A percentile compares a stretch with the other conserved stretches of the same genome.
Conservation (phyloP, 305 asterid species). For the Salvia sclarea region DNA sequence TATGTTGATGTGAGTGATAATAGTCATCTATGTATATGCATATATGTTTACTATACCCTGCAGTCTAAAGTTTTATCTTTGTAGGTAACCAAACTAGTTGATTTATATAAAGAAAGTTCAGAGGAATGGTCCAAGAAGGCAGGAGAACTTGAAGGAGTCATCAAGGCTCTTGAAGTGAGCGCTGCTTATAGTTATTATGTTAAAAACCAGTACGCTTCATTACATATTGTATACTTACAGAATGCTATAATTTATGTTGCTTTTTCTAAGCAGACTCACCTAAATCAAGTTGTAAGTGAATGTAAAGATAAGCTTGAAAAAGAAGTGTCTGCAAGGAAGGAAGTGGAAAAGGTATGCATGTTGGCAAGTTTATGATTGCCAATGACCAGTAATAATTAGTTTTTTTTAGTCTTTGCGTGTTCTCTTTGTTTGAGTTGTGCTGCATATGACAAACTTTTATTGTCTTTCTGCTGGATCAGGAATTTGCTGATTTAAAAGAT, state of each 20-base stretch:
- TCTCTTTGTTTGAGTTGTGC: neutral
- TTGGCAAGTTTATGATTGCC: constrained; percentile 11
- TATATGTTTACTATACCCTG: neutral
- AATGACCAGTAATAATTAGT: no score
- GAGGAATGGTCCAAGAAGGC: constrained; percentile 98
- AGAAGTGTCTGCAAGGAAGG: constrained; percentile 66
- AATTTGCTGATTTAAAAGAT: constrained; percentile 56
- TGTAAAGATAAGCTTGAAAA: constrained; percentile 76
- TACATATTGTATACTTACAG: constrained; percentile 17
- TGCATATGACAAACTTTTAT: neutral
- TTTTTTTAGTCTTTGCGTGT: neutral
- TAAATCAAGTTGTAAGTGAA: constrained; percentile 70
- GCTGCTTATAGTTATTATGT: constrained; percentile 18
- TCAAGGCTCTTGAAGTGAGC: constrained; percentile 91
- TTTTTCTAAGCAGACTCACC: constrained; percentile 60
- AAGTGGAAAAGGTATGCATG: constrained; percentile 59
- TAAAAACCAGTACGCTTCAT: constrained; percentile 5
- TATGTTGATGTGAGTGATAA: neutral
- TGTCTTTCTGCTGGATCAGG: constrained; percentile 49
- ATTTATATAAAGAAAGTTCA: constrained; percentile 85
- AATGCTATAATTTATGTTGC: constrained; percentile 28
- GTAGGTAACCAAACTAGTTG: constrained; percentile 75
- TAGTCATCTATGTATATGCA: neutral
- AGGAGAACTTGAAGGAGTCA: constrained; percentile 93
- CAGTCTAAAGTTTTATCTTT: constrained; percentile 13